Percentiles rank a stretch among this genome's conserved stretches.
Evolutionary conservation across 1,139 yeast genomes (phyloP).

Genomic region (Suhomyces chickasaworum): DNA sequence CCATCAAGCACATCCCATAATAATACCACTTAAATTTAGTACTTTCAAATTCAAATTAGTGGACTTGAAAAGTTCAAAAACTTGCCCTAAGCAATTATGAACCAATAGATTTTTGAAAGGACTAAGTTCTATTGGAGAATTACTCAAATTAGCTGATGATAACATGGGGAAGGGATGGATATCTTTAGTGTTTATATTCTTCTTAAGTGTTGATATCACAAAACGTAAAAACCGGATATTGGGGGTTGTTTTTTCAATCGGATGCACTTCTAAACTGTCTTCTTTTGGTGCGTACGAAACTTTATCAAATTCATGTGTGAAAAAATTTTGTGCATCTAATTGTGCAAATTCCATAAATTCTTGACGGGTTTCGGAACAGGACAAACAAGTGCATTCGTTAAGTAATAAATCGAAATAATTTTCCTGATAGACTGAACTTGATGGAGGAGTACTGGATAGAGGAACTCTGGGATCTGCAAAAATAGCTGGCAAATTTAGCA

Average conservation of each 20-base stretch:
- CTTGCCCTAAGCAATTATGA: conserved; percentile 12
- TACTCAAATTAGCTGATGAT: conserved; percentile 22
- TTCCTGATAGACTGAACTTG: neutral
- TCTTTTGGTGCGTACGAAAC: conserved; percentile 4
- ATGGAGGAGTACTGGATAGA: neutral
- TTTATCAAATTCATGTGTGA: conserved; percentile 22
- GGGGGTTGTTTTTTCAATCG: conserved; percentile 15
- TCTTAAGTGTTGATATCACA: conserved; percentile 24
- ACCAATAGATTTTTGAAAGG: conserved; percentile 12
- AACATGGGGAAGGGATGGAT: neutral
- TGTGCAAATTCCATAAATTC: conserved; percentile 20
- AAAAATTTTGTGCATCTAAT: conserved; percentile 22
- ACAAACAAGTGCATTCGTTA: conserved; percentile 25
- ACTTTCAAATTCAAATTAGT: conserved; percentile 4
- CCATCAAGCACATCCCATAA: neutral
- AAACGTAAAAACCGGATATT: conserved; percentile 24
- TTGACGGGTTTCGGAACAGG: conserved; percentile 21
- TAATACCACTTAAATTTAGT: conserved; percentile 15
- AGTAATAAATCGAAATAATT: conserved; percentile 22
- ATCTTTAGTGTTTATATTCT: conserved; percentile 16
- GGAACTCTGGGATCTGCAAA: conserved; percentile 9
- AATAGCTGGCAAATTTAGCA: conserved; percentile 18
- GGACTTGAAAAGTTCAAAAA: conserved; percentile 6
- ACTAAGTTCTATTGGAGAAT: conserved; percentile 9
- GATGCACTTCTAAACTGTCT: neutral